Evolutionary conservation across 257 asterid genomes (phyloP).

Genomic region (Fraxinus anomala): DNA sequence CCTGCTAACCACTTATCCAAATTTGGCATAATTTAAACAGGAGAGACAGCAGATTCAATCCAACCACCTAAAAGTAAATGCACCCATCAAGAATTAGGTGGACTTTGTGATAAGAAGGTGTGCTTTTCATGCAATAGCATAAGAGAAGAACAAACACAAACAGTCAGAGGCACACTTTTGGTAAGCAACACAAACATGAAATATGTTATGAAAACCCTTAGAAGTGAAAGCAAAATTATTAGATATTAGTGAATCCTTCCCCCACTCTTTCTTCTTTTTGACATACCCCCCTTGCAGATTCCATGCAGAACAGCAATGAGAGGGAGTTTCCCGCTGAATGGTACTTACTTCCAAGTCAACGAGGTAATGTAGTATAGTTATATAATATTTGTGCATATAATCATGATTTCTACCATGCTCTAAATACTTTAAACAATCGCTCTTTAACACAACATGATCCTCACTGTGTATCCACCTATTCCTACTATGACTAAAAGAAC

Average conservation of each 20-base stretch:
- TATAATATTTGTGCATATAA: conserved; percentile 5
- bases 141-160: conserved; percentile 70
- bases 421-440: neutral
- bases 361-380: conserved; percentile 53
- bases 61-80: conserved; percentile 71
- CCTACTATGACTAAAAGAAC: conserved; percentile 5
- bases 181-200: conserved; percentile 46
- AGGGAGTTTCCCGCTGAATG: conserved; percentile 94
- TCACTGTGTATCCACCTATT: neutral
- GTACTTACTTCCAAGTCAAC: conserved; percentile 94
- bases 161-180: conserved; percentile 93
- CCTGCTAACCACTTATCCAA: conserved; percentile 17
- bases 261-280: neutral
- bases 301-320: conserved; percentile 97
- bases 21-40: conserved; percentile 45
- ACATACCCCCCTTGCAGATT: conserved; percentile 49
- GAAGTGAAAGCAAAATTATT: conserved; percentile 15
- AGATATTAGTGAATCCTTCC: conserved; percentile 3
- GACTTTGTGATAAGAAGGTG: conserved; percentile 55
- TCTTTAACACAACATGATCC: neutral
- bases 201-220: conserved; percentile 10
- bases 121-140: conserved; percentile 68
- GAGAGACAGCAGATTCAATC: conserved; percentile 76
- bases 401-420: neutral
- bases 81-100: conserved; percentile 45